Conservation (phyloP, 495 filamentous ascomycete species). For the Tuber calosporum region DNA sequence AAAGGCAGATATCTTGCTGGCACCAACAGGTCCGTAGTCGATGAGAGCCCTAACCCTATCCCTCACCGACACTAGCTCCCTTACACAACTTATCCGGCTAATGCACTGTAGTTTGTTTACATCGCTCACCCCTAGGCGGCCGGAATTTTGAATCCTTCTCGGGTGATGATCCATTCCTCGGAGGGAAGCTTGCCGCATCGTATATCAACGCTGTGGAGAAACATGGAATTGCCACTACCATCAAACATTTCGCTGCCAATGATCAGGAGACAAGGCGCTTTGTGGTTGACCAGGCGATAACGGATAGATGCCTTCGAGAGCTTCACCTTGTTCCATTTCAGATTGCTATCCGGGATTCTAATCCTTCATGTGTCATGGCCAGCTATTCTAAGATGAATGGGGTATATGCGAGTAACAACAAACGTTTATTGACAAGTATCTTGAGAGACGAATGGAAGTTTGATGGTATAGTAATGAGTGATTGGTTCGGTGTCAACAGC, state of each 20-base stretch:
- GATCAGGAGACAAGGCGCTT: slow-evolving; percentile 69
- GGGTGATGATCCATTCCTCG: slow-evolving; percentile 63
- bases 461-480: slow-evolving; percentile 62
- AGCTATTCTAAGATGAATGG: slow-evolving; percentile 72
- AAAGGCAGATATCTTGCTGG: slow-evolving; percentile 41
- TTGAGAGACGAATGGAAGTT: slow-evolving; percentile 66
- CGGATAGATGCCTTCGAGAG: slow-evolving; percentile 65
- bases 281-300: slow-evolving; percentile 60
- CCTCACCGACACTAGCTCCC: neutral
- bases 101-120: slow-evolving; percentile 47
- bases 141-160: slow-evolving; percentile 71
- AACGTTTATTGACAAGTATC: slow-evolving; percentile 55
- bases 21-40: slow-evolving; percentile 31
- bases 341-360: slow-evolving; percentile 58
- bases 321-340: slow-evolving; percentile 72
- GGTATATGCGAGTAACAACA: slow-evolving; percentile 60
- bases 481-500: slow-evolving; percentile 67
- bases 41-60: neutral
- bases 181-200: slow-evolving; percentile 60
- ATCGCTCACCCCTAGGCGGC: slow-evolving; percentile 67
- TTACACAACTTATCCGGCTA: neutral
- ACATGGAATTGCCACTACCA: slow-evolving; percentile 60
- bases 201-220: slow-evolving; percentile 64
- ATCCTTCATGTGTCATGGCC: slow-evolving; percentile 64
- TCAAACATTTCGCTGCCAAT: slow-evolving; percentile 80